Evolutionary conservation across 371 early-diverging fungal genomes (phyloP), one percentile per base, ranked within the genome.

Genomic region (Apophysomyces elegans): DNA sequence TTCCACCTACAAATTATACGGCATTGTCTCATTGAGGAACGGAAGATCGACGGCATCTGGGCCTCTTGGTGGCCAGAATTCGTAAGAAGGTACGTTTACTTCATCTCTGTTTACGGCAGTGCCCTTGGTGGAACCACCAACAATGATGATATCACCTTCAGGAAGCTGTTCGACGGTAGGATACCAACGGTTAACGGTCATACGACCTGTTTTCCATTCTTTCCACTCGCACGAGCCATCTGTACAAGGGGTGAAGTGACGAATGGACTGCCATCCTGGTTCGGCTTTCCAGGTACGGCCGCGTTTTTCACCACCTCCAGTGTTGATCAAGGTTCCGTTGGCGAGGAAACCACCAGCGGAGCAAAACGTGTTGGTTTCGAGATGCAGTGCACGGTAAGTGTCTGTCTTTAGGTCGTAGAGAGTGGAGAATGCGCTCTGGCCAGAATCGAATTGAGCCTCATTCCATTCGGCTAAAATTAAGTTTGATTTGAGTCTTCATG

Each of bases 361-460:
- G 62, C 88, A 88, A 60, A 88, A 88, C 5, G 87, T 88, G 59
- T 88, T 88, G 43, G 88, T 86, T 16, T 79, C 72, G 13, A 86
- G 65, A 41, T 75, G 66, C 2, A 88, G 59, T 16, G 77, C 61
- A 46, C 87, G 71, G 66, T 77, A 84, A 16, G 57, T 62, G 56
- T 86, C 73, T 4, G 76, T 81, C 7, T 72, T 73, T 3, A 86
- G 54, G 62, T 88, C 82, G 62, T 86, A 88, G 50, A 83, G 76
- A 13, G 74, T 75, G 1, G 85, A 80, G 64, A 73, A 85, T 9
- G 88, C 85, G 35, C 75, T 81, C 58, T 77, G 69, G 0, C 82
- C 82, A 6, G 82, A 77, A 58, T 81, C 82, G 14, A 81, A 76
- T 47, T 77, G 70, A 14, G 82, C 82, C 58, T 79, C 82, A 36